phyloP scores from a whole-genome alignment of 2,329 filamentous ascomycete genomes.

The Aaosphaeria pasadenensis region DNA sequence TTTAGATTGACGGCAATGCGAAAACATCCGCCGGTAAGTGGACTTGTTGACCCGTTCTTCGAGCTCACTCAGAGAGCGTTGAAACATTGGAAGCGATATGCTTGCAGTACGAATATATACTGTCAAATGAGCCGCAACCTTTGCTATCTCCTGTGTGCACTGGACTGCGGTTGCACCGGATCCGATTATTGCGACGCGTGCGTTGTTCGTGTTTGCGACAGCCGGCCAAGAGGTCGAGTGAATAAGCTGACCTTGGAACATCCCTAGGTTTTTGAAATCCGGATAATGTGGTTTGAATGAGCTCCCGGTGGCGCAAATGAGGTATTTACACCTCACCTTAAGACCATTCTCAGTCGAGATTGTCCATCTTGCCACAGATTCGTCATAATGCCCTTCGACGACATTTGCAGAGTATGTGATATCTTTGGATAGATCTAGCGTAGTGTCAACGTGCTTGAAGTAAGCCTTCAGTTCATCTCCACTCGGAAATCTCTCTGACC shows the following conservation, averaged over 20 bases:
- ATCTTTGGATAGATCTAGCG: slow-evolving; percentile 52
- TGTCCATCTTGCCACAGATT: slow-evolving; percentile 41
- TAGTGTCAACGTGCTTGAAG: slow-evolving; percentile 56
- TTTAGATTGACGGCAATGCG: neutral
- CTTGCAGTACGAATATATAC: slow-evolving; percentile 4
- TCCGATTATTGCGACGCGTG: slow-evolving; percentile 56
- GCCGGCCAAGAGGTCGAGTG: slow-evolving; percentile 58
- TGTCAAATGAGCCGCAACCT: neutral
- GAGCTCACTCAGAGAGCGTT: neutral
- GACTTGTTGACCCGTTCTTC: neutral
- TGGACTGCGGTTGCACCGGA: slow-evolving; percentile 55
- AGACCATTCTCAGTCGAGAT: slow-evolving; percentile 47
- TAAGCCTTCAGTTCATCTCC: slow-evolving; percentile 51
- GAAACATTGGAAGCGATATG: slow-evolving; percentile 55
- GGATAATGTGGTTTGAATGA: slow-evolving; percentile 57
- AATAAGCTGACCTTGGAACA: slow-evolving; percentile 54
- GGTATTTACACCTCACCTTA: slow-evolving; percentile 43
- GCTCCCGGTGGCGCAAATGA: slow-evolving; percentile 52
- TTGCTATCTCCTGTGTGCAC: slow-evolving; percentile 2
- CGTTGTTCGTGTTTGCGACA: slow-evolving; percentile 51
- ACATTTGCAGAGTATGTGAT: slow-evolving; percentile 52
- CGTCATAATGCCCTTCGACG: slow-evolving; percentile 46
- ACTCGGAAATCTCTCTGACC: slow-evolving; percentile 48
- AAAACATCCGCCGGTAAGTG: neutral
- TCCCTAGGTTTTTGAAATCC: slow-evolving; percentile 54